Evolutionary conservation across 345 rosid genomes (phyloP).

Genomic region (Ceriops tagal): DNA sequence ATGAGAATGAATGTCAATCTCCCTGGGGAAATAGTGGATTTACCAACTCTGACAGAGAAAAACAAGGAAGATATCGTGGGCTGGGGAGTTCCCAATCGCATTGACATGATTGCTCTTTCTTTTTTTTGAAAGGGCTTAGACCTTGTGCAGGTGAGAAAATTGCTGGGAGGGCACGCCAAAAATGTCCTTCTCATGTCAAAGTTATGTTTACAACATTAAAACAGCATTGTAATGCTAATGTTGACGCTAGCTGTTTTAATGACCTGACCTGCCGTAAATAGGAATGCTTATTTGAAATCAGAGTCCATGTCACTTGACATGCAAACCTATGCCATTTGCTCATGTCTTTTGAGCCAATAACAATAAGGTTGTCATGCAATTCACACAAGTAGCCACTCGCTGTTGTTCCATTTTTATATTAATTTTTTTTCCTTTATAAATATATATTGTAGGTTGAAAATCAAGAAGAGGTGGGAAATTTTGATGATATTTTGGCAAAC

Average conservation of each 20-base stretch:
- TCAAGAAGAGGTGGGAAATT: conserved; percentile 97
- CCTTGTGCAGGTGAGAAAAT: conserved; percentile 73
- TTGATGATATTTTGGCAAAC: conserved; percentile 79
- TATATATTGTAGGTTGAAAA: conserved; percentile 64
- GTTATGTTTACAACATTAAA: conserved; percentile 35
- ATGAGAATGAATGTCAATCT: conserved; percentile 97
- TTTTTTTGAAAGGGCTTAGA: conserved; percentile 94
- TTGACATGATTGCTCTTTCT: conserved; percentile 96
- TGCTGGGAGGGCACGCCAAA: conserved; percentile 76
- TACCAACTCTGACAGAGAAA: conserved; percentile 92
- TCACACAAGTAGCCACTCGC: neutral
- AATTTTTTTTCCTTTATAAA: conserved; percentile 21
- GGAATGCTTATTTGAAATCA: neutral
- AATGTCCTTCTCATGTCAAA: conserved; percentile 96
- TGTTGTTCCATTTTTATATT: neutral
- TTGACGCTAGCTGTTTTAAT: too few relatives aligned
- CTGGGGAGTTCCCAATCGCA: conserved; percentile 91
- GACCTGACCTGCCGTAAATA: too few relatives aligned
- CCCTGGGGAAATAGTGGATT: conserved; percentile 96
- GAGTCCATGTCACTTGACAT: neutral
- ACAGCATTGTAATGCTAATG: too few relatives aligned
- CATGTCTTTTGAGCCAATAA: conserved; percentile 8
- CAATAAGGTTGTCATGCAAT: neutral
- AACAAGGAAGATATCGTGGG: conserved; percentile 88
- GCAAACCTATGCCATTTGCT: too few relatives aligned